A percentile compares a stretch with the other conserved stretches of the same genome.
These are phyloP conservation scores for Balamuthia mandrillaris DNA, from an alignment of 208 protist genomes.

Conservation along the genomic window DNA sequence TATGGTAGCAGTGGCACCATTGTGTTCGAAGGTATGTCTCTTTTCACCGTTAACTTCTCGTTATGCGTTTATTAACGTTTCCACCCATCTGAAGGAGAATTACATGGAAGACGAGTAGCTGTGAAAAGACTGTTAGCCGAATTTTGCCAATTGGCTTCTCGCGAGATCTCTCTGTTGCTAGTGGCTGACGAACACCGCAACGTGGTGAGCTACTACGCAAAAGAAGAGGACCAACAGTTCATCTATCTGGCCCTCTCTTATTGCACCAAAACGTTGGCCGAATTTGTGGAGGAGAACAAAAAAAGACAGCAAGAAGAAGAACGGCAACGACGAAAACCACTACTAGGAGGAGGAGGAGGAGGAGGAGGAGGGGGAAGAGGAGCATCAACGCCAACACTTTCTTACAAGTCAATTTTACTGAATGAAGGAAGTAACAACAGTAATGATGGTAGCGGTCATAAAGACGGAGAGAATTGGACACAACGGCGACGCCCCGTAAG, in stretches of 20 bases:
- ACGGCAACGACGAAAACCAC: background rate
- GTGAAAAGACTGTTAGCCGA: slow-evolving; percentile 44
- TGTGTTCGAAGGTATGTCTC: slow-evolving; percentile 43
- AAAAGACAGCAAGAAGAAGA: background rate
- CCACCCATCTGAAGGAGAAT: no score
- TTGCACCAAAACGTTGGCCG: background rate
- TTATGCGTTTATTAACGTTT: no score
- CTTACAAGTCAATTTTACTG: no score
- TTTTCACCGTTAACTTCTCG: no score
- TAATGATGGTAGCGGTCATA: background rate
- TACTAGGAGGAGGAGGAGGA: no score
- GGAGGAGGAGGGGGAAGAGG: no score
- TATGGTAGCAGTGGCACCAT: slow-evolving; percentile 46
- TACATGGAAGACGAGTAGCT: slow-evolving; percentile 29
- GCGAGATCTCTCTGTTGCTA: slow-evolving; percentile 46
- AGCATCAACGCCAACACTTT: no score
- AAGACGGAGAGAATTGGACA: background rate
- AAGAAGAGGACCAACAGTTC: slow-evolving; percentile 50
- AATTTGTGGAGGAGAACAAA: background rate
- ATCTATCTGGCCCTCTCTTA: slow-evolving; percentile 46
- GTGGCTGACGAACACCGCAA: slow-evolving; percentile 37
- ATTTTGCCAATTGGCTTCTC: slow-evolving; percentile 39
- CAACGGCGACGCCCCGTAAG: no score
- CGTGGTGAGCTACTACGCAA: slow-evolving; percentile 40
- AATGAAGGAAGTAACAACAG: background rate